Evolutionary conservation across 2,329 filamentous ascomycete genomes (phyloP), one percentile per base, ranked within the genome.

Genomic region (Esteya vermicola): DNA sequence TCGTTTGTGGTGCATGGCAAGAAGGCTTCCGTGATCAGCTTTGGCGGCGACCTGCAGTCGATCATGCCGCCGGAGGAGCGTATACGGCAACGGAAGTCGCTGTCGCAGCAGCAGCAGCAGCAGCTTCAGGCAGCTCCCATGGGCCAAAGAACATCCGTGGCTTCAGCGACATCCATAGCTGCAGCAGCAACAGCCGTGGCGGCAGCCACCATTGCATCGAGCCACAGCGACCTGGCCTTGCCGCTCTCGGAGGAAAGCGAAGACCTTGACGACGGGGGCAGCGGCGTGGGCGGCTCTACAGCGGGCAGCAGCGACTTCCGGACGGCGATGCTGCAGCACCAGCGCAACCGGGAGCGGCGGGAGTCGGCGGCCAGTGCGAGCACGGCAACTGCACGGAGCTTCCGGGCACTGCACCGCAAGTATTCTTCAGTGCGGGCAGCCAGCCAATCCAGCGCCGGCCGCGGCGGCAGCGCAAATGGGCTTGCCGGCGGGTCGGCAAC

Each of bases 1-100:
- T 93, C 85, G 51, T 98, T 98, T 57, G 93, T 91, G 4, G 79
- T 98, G 4, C 91, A 98, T 53, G 89, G 91, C 45, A 98, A 96
- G 65, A 96, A 98, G 59, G 91, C 91, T 3, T 94, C 86, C 1
- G 84, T 98, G 41, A 85, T 98, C 49, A 93, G 85, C n/a, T 93
- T 98, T 55, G 86, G 88, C 9, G 78, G 79, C n/a, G 89, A 94
- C 50, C 78, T 94, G 64, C 80, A 89, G 52, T 80, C 72, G 43
- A 75, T 49, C 20, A 9, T 88, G 59, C 71, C 79, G 1, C 70
- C 76, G 0, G 83, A 89, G 45, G 81, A 88, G 52, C 75, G 79
- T 28, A 61, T 85, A 32, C 73, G 77, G 42, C 64, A 78, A 36
- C 70, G 78, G 40, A 82, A 72, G 48, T 60, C 63, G 33, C 57